Conservation (phyloP, 805 yeast species). For the Cyberlindnera veronae region DNA sequence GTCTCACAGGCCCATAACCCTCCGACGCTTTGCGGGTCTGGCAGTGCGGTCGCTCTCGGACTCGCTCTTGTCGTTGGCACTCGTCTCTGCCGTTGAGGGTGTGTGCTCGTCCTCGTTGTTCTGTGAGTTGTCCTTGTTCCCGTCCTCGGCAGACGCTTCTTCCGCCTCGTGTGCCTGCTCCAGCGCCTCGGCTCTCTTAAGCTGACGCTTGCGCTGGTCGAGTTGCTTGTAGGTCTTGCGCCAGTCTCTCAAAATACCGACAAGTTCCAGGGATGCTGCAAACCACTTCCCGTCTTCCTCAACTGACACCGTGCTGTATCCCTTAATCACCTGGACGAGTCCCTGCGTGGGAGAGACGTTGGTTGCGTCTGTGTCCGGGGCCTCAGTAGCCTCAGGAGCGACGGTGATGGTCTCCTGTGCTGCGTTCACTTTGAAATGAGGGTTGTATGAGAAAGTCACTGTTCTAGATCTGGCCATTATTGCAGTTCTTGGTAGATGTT, state of each 20-base stretch:
- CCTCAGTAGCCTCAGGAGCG: too few species aligned
- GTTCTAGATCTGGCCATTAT: too few species aligned
- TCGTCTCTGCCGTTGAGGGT: constrained; percentile 7
- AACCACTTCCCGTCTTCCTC: constrained; percentile 20
- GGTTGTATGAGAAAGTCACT: too few species aligned
- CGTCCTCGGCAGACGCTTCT: neutral
- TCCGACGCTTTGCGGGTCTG: constrained; percentile 7
- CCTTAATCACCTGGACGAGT: neutral
- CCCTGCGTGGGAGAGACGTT: neutral
- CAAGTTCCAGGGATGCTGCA: constrained; percentile 14
- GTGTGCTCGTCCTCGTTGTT: neutral
- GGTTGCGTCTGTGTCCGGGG: neutral
- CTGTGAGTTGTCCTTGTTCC: neutral
- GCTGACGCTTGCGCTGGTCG: constrained; percentile 25
- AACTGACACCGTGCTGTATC: constrained; percentile 4
- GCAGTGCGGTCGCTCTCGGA: constrained; percentile 7
- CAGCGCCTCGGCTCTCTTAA: constrained; percentile 12
- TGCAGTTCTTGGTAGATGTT: too few species aligned
- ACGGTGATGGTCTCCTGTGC: too few species aligned
- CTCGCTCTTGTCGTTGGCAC: constrained; percentile 11
- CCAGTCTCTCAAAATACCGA: constrained; percentile 20
- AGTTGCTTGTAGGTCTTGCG: constrained; percentile 26
- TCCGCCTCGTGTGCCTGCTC: neutral
- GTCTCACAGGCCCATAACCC: neutral
- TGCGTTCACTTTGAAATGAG: too few species aligned